Evolutionary conservation across 345 rosid species (phyloP), one percentile per base, ranked within the genome.

Genomic region (Acer campestre): DNA sequence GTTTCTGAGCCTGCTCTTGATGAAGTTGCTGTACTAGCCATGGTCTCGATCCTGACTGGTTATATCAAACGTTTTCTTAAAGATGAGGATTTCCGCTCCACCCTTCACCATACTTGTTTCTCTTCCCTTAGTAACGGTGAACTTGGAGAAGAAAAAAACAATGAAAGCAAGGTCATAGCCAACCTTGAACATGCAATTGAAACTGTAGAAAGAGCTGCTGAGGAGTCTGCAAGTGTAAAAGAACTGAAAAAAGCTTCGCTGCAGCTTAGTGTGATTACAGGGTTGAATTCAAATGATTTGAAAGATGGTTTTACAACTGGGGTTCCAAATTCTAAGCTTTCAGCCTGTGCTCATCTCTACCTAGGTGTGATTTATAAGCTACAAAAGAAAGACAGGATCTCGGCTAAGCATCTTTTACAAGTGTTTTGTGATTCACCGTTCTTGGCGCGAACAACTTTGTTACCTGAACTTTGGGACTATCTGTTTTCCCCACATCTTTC

Each of bases 401-500:
- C 93, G 17, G 93, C 93, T 1, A 86, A 83, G 80, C 90, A 88
- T 82, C 84, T 89, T 29, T 63, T 91, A 82, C 95, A 88, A 78
- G 88, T 86, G 68, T 91, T 89, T 59, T 83, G 91, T 17, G 88
- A 86, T 77, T 85, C 89, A 2, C 93, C 95, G 10, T 83, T 80
- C 73, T 77, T 75, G 73, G 93, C 91, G 11, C 73, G 95, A 70
- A 84, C 80, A 29, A 25, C 62, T 75, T 72, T 91, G 86, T 73
- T 91, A 78, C 83, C 89, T 68, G 86, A 86, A 64, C 86, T 91
- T 56, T 88, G 91, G 93, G 90, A 91, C 44, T 56, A 75, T 80
- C 70, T 91, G 22, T 88, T 91, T 77, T 88, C 68, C 65, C 93
- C 95, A 8, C 93, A 91, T 78, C 89, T 91, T 75, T 88, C 89